phyloP scores from a whole-genome alignment of 768 basidiomycete species.

The Termitomyces bulborhizus region DNA sequence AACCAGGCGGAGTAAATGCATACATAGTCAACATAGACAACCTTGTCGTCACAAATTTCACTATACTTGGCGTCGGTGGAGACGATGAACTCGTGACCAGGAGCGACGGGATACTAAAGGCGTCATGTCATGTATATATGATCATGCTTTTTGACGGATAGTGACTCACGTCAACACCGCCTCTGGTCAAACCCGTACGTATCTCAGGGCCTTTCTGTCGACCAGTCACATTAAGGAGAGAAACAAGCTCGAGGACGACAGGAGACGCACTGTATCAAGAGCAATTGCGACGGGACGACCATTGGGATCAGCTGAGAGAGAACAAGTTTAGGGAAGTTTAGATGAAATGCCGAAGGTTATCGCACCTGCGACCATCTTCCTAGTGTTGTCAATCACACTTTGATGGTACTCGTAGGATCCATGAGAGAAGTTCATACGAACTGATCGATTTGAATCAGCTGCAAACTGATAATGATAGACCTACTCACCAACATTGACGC shows the following conservation, averaged over 20 bases:
- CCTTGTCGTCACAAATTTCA: constrained; percentile 74
- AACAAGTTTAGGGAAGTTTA: constrained; percentile 2
- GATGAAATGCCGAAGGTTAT: constrained; percentile 7
- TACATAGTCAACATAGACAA: constrained; percentile 93
- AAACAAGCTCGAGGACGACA: neutral
- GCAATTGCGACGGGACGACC: constrained; percentile 97
- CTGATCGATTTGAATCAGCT: constrained; percentile 31
- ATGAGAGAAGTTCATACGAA: constrained; percentile 99
- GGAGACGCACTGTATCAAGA: constrained; percentile 78
- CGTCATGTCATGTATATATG: neutral
- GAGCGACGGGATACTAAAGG: constrained; percentile 67
- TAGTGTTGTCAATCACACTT: constrained; percentile 96
- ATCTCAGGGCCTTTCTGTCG: constrained; percentile 97
- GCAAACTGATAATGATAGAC: neutral
- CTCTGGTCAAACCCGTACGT: constrained; percentile 89
- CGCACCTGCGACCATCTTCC: constrained; percentile 76
- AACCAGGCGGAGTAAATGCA: constrained; percentile 22
- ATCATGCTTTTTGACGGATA: neutral
- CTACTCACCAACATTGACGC: constrained; percentile 92
- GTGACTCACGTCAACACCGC: constrained; percentile 73
- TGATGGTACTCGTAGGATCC: constrained; percentile 98
- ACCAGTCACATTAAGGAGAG: constrained; percentile 9
- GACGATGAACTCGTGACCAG: constrained; percentile 92
- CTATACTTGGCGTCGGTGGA: constrained; percentile 79
- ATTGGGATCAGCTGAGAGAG: constrained; percentile 46